phyloP scores from a whole-genome alignment of 2,329 filamentous ascomycete genomes.

The Penicillium frequentans region DNA sequence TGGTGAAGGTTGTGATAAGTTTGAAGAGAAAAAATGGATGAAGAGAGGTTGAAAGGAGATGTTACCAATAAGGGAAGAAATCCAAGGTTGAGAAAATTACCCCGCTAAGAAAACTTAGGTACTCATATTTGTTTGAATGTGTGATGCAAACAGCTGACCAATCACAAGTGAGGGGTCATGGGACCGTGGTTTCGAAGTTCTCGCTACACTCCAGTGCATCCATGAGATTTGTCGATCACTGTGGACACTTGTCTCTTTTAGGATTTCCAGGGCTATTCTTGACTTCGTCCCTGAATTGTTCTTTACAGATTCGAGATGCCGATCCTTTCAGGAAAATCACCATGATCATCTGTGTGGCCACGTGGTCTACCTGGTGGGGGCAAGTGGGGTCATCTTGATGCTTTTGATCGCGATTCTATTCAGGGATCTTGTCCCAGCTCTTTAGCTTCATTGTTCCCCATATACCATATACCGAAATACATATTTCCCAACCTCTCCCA shows the following conservation, averaged over 20 bases:
- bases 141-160: background rate
- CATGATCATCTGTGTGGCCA: background rate
- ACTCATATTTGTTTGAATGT: background rate
- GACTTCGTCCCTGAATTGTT: background rate
- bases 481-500: background rate
- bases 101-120: background rate
- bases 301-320: background rate
- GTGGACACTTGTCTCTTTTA: background rate
- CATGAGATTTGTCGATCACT: background rate
- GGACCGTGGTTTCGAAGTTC: background rate
- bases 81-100: background rate
- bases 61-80: background rate
- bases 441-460: background rate
- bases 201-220: background rate
- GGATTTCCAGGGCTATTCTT: background rate
- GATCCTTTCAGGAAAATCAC: background rate
- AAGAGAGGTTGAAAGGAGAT: background rate
- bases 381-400: background rate
- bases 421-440: background rate
- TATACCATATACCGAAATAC: background rate
- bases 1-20: conserved; percentile 5
- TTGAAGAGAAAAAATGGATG: background rate
- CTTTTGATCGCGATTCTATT: background rate
- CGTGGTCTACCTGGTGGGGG: background rate
- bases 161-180: background rate